Base-by-base conservation (phyloP, 2,329 filamentous ascomycete species). In the Aspergillaceae sp. region DNA sequence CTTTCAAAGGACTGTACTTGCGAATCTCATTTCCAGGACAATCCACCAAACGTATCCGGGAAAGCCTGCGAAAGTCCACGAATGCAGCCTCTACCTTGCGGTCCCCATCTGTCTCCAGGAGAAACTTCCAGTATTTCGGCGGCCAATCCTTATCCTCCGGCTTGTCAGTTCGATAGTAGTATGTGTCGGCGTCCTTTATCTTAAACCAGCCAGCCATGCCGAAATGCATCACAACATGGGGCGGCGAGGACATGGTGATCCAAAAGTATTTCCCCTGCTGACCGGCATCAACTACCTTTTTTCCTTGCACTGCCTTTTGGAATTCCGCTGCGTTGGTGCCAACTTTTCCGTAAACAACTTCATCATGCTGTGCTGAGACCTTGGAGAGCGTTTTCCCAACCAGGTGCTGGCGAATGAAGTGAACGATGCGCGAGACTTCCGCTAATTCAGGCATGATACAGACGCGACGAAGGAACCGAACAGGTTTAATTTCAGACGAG, bases 251-350 rank as follows among this genome's bases (percentile, higher is more conserved):
- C 78, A 87, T 86, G 34, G 87, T 82, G 26, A 97, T 74, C 75
- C 92, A 98, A 65, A 98, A 97, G 63, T 97, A 97, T 76, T 97
- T 98, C 7, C 92, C 92, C 64, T 96, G 92, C 49, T 86, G 88
- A 3, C 86, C 86, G 3, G 86, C 86, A 45, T 75, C 77, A 36
- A 77, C 57, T 30, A 85, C 80, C 60, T 81, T 87, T 59, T 86
- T 91, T 4, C 87, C 88, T 3, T 76, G 76, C 60, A 96, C 73
- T 1, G 84, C 82, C 45, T 79, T 76, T 56, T 86, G 74, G 51
- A 98, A 89, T 29, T 83, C 84, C 0, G 78, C 66, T 0, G 84
- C 87, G 11, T 78, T 87, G 0, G 86, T 94, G 29, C 90, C 89
- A 19, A 82, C 89, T 68, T 97, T 96, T 56, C 90, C 89, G 66